Evolutionary conservation across 495 filamentous ascomycete genomes (phyloP).

Genomic region (Penicillium longicatenatum): DNA sequence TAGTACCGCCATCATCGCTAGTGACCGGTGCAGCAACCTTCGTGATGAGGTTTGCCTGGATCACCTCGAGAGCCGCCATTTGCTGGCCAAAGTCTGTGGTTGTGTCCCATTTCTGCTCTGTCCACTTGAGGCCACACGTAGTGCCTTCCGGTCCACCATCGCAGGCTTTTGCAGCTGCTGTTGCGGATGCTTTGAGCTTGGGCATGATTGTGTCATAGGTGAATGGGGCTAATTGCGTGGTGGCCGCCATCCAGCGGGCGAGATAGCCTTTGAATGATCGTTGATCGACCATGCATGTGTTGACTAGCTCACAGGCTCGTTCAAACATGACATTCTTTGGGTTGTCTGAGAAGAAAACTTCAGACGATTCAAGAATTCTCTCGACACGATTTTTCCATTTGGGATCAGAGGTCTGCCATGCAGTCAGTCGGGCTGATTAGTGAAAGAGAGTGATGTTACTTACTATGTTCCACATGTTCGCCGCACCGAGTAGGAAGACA

Average conservation of each 20-base stretch:
- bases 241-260: conserved; percentile 75
- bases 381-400: conserved; percentile 62
- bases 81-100: conserved; percentile 67
- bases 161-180: conserved; percentile 71
- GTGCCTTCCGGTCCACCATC: conserved; percentile 54
- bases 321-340: conserved; percentile 64
- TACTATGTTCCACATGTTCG: conserved; percentile 43
- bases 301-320: conserved; percentile 58
- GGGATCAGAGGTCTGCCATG: conserved; percentile 29
- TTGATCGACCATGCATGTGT: conserved; percentile 73
- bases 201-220: conserved; percentile 62
- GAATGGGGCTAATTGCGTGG: conserved; percentile 71
- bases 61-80: conserved; percentile 68
- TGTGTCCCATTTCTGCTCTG: conserved; percentile 53
- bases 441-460: conserved; percentile 6
- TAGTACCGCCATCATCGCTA: conserved; percentile 70
- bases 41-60: conserved; percentile 62
- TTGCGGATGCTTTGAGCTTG: conserved; percentile 63
- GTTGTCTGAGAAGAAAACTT: conserved; percentile 50
- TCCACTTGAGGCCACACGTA: conserved; percentile 70
- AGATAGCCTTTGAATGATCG: conserved; percentile 86
- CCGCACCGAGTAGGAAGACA: conserved; percentile 40
- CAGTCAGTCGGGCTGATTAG: neutral
- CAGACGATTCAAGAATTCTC: conserved; percentile 58
- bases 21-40: conserved; percentile 59